phyloP scores from a whole-genome alignment of 805 yeast genomes.

The Vanderwaltozyma yarrowii region DNA sequence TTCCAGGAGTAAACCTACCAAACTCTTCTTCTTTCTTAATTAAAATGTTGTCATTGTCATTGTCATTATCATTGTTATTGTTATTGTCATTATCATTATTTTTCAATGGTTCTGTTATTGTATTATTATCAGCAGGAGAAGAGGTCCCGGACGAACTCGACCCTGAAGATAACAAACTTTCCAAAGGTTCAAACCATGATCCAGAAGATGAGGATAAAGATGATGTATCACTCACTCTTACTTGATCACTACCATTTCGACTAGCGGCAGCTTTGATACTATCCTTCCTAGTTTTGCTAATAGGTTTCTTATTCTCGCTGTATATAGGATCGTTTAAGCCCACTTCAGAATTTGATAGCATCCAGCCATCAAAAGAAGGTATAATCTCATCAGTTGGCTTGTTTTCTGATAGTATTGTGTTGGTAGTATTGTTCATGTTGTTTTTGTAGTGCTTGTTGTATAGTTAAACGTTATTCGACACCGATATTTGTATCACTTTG shows the following conservation, averaged over 20 bases:
- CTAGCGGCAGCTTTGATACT: not conserved
- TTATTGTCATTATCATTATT: not conserved
- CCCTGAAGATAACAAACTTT: conserved; percentile 18
- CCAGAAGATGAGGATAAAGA: conserved; percentile 1
- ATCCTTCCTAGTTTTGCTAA: not conserved
- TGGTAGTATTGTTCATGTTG: not conserved
- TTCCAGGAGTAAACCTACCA: not conserved
- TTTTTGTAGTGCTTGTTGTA: too few relatives aligned
- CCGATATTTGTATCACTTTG: too few relatives aligned
- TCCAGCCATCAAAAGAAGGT: conserved; percentile 1
- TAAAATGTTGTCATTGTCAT: too few relatives aligned
- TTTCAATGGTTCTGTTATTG: not conserved
- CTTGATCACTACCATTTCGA: not conserved
- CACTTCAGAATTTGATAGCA: conserved; percentile 1
- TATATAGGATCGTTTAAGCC: not conserved
- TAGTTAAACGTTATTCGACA: too few relatives aligned
- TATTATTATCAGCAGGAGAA: not conserved
- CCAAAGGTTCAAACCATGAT: conserved; percentile 23
- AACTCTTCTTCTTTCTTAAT: not conserved
- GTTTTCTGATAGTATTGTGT: not conserved
- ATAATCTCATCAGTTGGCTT: not conserved
- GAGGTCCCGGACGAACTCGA: conserved; percentile 9
- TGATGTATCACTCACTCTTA: not conserved
- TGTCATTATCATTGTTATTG: not conserved
- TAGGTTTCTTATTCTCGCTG: not conserved